phyloP scores from a whole-genome alignment of 306 rosid genomes.

The Vigna hirtella region DNA sequence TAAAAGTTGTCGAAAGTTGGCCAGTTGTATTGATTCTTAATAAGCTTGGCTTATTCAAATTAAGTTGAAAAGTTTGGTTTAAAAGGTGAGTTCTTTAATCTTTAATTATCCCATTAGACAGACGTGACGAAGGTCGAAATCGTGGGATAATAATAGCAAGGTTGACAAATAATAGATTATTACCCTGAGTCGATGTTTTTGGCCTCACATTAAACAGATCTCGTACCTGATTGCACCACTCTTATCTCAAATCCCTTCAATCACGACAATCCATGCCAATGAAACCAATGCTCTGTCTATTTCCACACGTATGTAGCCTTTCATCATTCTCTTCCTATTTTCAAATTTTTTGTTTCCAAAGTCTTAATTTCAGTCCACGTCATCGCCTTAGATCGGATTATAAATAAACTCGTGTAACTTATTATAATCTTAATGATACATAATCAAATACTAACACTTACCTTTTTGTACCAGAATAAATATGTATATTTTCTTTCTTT shows the following conservation, averaged over 20 bases:
- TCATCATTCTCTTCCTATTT: slow-evolving; percentile 52
- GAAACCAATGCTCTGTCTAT: slow-evolving; percentile 12
- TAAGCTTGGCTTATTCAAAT: slow-evolving; percentile 1
- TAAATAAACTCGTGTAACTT: no score
- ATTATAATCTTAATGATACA: no score
- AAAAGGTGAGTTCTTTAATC: slow-evolving; percentile 42
- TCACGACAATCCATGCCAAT: slow-evolving; percentile 60
- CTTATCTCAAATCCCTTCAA: slow-evolving; percentile 67
- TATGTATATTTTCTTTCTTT: no score
- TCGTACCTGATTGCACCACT: slow-evolving; percentile 56
- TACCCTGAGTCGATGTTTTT: slow-evolving; percentile 62
- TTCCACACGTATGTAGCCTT: slow-evolving; percentile 23
- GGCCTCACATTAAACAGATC: slow-evolving; percentile 46
- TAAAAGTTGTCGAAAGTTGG: slow-evolving; percentile 43
- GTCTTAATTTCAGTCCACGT: no score
- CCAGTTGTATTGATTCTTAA: not conserved
- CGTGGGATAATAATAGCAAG: slow-evolving; percentile 62
- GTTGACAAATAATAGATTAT: slow-evolving; percentile 61
- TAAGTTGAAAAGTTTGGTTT: slow-evolving; percentile 37
- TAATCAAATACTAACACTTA: no score
- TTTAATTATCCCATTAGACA: slow-evolving; percentile 50
- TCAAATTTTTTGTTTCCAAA: not conserved
- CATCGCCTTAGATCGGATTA: no score
- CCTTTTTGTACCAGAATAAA: no score
- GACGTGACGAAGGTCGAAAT: slow-evolving; percentile 60